Base-by-base conservation (phyloP, 2,329 filamentous ascomycete genomes). In the Diatrype stigma region DNA sequence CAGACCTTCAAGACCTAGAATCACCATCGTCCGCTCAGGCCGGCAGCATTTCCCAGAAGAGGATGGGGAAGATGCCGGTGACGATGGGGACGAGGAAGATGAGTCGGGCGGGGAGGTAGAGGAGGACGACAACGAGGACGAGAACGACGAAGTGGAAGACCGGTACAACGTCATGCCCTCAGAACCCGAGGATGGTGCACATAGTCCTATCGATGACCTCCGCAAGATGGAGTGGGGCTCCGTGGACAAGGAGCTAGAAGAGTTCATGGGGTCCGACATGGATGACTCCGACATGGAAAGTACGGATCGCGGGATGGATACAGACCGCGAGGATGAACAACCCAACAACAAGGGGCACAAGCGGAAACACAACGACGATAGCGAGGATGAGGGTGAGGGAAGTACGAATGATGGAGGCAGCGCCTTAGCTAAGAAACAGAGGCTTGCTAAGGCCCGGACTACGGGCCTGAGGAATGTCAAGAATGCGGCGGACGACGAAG, bases 221-320 rank as follows among this genome's bases (percentile, higher is more conserved):
- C 57, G 63, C n/a, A 56, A 58, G 17, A 63, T 61, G 46, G 62
- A 62, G 10, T 68, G 66, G 66, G 63, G 60, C 46, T 72, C 70
- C 6, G 70, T 79, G 4, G 79, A 86, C 49, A 80, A 82, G 46
- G 86, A 89, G 60, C 70, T 89, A 0, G 77, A 78, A 22, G 85
- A 86, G 22, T 88, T 88, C 59, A 71, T 89, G 63, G 75, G 76
- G 10, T 70, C 67, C 11, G 76, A 76, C 50, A 71, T 76, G 46
- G 75, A 74, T 28, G 77, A 78, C 51, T 74, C 72, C 50, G 77
- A 82, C 51, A 61, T 67, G 21, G 69, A 75, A 47, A 66, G 64
- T 50, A 59, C 52, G 19, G 53, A 54, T 30, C 56, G 51, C 22
- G 40, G 40, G 14, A 7, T 23, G 19, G 40, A 44, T 7, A 62